These are phyloP conservation scores for Chalaropsis thielavioides DNA, from an alignment of 2,329 filamentous ascomycete genomes.

Conservation along the genomic window DNA sequence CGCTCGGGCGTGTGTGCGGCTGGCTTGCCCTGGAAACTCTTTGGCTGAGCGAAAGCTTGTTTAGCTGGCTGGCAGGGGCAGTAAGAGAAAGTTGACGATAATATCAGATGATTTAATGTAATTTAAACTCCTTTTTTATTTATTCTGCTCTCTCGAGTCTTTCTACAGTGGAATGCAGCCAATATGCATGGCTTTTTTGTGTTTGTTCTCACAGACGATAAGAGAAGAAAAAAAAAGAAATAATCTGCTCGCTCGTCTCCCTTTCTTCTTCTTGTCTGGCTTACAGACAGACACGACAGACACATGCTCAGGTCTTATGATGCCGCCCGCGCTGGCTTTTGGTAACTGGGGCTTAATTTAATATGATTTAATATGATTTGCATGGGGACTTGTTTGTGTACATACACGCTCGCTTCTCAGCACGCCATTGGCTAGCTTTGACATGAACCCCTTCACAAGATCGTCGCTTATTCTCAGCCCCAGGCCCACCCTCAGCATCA, in stretches of 20 bases:
- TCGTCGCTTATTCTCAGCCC: conserved; percentile 2
- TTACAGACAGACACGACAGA: too few species aligned
- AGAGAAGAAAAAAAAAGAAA: too few species aligned
- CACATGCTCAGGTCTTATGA: neutral
- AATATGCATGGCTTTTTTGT: neutral
- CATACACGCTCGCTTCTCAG: neutral
- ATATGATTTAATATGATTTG: neutral
- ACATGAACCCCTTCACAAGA: neutral
- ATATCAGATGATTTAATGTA: too few species aligned
- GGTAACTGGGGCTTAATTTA: neutral
- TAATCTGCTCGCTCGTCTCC: too few species aligned
- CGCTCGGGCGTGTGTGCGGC: too few species aligned
- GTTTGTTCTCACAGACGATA: neutral
- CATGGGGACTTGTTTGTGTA: neutral
- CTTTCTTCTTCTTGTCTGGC: too few species aligned
- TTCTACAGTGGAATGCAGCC: neutral
- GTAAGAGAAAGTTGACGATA: neutral
- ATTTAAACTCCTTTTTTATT: too few species aligned
- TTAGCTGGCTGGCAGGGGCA: neutral
- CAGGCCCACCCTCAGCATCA: neutral
- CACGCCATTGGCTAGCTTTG: neutral
- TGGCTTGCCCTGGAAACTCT: too few species aligned
- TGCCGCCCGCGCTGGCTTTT: neutral
- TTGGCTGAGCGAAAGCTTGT: neutral
- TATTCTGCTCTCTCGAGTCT: too few species aligned